These are phyloP conservation scores for Platanus orientalis DNA, from an alignment of 164 flowering plant species.

Conservation along the genomic window DNA sequence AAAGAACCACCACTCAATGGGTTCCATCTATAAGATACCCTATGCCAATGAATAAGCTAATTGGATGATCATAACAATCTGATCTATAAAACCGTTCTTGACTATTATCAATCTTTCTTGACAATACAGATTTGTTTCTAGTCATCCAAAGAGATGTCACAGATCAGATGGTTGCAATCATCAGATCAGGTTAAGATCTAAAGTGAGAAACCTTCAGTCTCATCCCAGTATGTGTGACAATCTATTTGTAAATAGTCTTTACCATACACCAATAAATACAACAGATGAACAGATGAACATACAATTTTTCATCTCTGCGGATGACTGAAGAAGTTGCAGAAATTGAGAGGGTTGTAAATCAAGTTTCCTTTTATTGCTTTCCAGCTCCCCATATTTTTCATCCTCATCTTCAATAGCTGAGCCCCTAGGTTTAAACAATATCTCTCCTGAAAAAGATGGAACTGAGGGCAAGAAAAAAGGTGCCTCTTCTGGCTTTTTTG, in stretches of 20 bases:
- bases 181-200: not conserved
- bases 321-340: conserved; percentile 54
- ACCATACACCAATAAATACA: not conserved
- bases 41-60: not conserved
- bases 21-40: not conserved
- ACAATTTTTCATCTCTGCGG: conserved; percentile 60
- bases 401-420: conserved; percentile 28
- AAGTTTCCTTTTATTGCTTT: conserved; percentile 17
- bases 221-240: not conserved
- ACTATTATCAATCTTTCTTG: too few relatives aligned
- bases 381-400: conserved; percentile 19
- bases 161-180: not conserved
- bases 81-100: not conserved
- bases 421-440: conserved; percentile 55
- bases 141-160: conserved; percentile 1
- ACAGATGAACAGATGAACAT: conserved; percentile 18
- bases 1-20: not conserved
- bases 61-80: not conserved
- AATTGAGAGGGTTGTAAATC: conserved; percentile 50
- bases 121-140: conserved; percentile 1
- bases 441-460: conserved; percentile 83
- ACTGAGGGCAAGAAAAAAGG: conserved; percentile 93
- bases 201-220: conserved; percentile 17
- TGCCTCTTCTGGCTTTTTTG: conserved; percentile 89
- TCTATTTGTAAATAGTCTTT: not conserved